These are phyloP conservation scores for Camelina sativa DNA, from an alignment of 345 rosid genomes.

Conservation along the genomic window DNA sequence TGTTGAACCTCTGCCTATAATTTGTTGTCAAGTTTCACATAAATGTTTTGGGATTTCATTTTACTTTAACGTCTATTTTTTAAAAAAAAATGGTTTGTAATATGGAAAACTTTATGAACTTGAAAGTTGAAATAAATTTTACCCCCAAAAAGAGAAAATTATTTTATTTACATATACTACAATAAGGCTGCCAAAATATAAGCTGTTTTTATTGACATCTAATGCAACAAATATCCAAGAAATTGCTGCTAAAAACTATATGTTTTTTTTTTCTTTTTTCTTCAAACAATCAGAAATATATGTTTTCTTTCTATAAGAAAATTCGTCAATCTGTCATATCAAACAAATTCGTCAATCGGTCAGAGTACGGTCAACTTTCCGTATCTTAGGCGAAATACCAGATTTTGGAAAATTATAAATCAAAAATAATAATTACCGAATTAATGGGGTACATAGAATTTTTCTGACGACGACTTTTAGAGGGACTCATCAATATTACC, in stretches of 20 bases:
- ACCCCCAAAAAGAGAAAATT: not conserved
- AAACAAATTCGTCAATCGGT: slow-evolving; percentile 18
- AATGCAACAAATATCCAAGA: not conserved
- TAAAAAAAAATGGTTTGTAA: not conserved
- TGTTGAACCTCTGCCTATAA: slow-evolving; percentile 11
- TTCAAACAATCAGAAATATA: not conserved
- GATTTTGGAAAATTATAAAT: not conserved
- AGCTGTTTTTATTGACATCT: slow-evolving; percentile 12
- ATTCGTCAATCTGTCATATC: slow-evolving; percentile 17
- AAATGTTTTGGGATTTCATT: not conserved
- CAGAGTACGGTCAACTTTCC: slow-evolving; percentile 33
- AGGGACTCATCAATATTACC: not conserved
- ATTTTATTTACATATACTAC: not conserved
- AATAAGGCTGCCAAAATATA: not conserved
- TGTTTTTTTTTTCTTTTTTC: too few relatives aligned
- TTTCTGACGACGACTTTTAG: slow-evolving; percentile 5
- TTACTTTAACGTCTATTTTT: not conserved
- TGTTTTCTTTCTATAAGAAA: not conserved
- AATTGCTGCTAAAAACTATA: slow-evolving; percentile 13
- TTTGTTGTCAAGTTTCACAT: slow-evolving; percentile 23
- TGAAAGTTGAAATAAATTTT: too few relatives aligned
- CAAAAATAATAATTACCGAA: not conserved
- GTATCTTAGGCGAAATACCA: slow-evolving; percentile 7
- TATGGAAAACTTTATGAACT: not conserved
- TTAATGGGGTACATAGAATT: not conserved